These are phyloP conservation scores for Pseudogymnoascus sp. DNA, from an alignment of 2,329 filamentous ascomycete species.

Conservation along the genomic window DNA sequence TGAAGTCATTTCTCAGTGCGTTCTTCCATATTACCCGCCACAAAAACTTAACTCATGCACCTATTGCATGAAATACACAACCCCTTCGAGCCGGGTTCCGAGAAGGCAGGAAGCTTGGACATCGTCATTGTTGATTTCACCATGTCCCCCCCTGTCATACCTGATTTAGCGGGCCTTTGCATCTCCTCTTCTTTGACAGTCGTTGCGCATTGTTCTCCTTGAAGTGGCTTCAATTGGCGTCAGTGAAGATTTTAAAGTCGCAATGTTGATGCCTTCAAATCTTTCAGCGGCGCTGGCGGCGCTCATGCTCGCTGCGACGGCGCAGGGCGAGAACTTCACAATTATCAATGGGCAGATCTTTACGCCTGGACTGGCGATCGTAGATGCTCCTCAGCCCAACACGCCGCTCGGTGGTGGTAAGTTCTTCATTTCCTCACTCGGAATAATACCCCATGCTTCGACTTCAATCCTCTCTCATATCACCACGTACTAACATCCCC, in stretches of 20 bases:
- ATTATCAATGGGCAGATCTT: conserved; percentile 60
- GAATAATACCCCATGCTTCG: neutral
- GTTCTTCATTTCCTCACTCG: conserved; percentile 23
- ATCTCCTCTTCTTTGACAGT: neutral
- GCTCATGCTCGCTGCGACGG: neutral
- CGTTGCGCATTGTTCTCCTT: neutral
- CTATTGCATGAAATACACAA: neutral
- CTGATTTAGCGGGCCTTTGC: neutral
- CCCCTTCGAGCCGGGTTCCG: neutral
- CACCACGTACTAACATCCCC: conserved; percentile 13
- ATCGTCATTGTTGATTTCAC: neutral
- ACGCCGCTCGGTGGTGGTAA: conserved; percentile 57
- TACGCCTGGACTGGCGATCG: conserved; percentile 60
- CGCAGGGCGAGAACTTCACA: conserved; percentile 38
- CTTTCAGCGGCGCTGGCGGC: neutral
- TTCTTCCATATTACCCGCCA: neutral
- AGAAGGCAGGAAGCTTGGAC: neutral
- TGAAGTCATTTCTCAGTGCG: neutral
- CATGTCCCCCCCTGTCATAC: neutral
- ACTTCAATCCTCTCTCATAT: neutral
- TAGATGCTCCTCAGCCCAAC: conserved; percentile 58
- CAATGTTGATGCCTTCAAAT: neutral
- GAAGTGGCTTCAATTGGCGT: neutral
- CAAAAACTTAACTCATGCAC: neutral
- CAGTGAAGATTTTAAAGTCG: neutral